Base-by-base conservation (phyloP, 2,329 filamentous ascomycete species). In the Decorospora gaudefroyi region DNA sequence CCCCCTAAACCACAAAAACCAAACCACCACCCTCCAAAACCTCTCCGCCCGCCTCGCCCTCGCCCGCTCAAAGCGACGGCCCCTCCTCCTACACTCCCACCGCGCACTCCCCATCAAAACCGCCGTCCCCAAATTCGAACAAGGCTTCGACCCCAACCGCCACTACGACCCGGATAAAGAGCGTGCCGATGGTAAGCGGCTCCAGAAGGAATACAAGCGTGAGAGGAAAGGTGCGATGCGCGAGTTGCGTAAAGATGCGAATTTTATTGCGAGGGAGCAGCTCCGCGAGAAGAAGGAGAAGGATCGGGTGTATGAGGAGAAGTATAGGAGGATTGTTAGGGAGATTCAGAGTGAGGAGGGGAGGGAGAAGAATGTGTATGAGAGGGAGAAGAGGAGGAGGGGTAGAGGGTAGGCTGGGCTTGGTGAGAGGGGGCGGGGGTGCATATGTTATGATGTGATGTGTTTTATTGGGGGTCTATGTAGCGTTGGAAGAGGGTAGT, bases 341-440 rank as follows among this genome's bases (percentile, higher is more conserved):
- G 91, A 96, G 79, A 96, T 99, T 62, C 92, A 99, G 75, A 89
- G 87, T 57, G 87, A 96, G 74, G 93, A 96, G 71, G 92, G 92
- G 1, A 77, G 80, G 46, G 91, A 93, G 71, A 80, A 83, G 29
- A 97, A 97, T 73, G 82, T 80, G 34, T 97, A 97, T 79, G 91
- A 95, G 74, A 80, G 86, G 62, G 90, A 95, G 78, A 93, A 85
- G 78, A 79, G 81, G 68, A 78, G 78, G 68, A 81, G 90, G 71
- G 90, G 89, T 58, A 48, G 49, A 34, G 16, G 47, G 30, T 18
- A 34, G 33, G 12, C 44, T 26, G 23, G 22, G 4, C 10, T 6
- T 23, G 21, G 21, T 23, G n/a, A n/a, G n/a, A n/a, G n/a, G n/a
- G n/a, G n/a, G n/a, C n/a, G n/a, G n/a, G n/a, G n/a, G n/a, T n/a